Conservation (phyloP, 305 asterid species). For the Plantago coronopus region DNA sequence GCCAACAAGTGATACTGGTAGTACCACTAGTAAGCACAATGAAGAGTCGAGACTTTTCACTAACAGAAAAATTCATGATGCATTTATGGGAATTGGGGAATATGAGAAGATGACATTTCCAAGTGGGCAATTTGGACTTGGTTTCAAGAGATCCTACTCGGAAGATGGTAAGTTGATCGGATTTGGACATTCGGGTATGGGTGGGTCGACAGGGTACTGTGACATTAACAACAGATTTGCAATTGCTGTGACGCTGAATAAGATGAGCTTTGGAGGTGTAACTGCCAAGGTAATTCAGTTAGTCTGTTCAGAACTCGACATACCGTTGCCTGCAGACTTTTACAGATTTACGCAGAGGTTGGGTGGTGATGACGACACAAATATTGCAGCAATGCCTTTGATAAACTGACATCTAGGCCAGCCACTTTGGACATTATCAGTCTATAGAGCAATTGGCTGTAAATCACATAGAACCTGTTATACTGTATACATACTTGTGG, state of each 20-base stretch:
- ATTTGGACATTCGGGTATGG: conserved; percentile 92
- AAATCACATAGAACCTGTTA: too few relatives aligned
- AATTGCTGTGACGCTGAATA: conserved; percentile 75
- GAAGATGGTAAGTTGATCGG: conserved; percentile 66
- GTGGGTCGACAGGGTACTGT: conserved; percentile 86
- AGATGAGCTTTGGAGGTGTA: conserved; percentile 76
- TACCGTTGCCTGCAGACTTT: conserved; percentile 73
- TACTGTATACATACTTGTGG: too few relatives aligned
- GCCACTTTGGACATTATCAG: too few relatives aligned
- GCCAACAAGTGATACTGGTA: conserved; percentile 31
- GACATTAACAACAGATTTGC: conserved; percentile 68
- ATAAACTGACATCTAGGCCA: conserved; percentile 44
- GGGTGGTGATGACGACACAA: conserved; percentile 36
- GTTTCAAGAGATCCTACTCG: conserved; percentile 70
- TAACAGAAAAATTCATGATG: conserved; percentile 61
- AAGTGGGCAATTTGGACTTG: conserved; percentile 77
- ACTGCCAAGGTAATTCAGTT: conserved; percentile 73
- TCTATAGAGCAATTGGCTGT: too few relatives aligned
- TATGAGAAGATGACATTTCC: conserved; percentile 55
- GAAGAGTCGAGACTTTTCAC: conserved; percentile 40
- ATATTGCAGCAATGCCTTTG: conserved; percentile 44
- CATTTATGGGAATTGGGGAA: conserved; percentile 70
- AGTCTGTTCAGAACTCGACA: conserved; percentile 78
- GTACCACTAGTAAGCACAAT: conserved; percentile 14
- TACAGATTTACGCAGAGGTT: conserved; percentile 49